Evolutionary conservation across 768 basidiomycete species (phyloP).

Genomic region (Russula vinacea): DNA sequence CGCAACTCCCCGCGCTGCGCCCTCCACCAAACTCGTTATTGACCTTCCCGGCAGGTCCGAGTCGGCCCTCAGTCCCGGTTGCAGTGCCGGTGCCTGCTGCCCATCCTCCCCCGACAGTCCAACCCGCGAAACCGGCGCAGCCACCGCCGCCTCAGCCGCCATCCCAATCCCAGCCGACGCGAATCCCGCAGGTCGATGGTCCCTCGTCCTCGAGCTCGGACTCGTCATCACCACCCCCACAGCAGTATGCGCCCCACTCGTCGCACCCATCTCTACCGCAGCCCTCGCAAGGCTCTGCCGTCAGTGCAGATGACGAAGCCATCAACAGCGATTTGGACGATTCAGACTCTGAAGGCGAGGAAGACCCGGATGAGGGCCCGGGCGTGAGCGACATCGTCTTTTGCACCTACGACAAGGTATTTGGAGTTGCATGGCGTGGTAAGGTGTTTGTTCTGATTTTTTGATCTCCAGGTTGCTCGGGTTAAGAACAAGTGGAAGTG

Average conservation of each 20-base stretch:
- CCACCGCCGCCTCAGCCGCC: slow-evolving; percentile 15
- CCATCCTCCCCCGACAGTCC: slow-evolving; percentile 35
- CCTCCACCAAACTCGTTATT: slow-evolving; percentile 23
- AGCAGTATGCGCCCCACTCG: slow-evolving; percentile 62
- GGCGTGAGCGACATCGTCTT: slow-evolving; percentile 91
- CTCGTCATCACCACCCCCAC: slow-evolving; percentile 62
- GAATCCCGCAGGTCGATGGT: slow-evolving; percentile 79
- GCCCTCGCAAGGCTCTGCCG: slow-evolving; percentile 42
- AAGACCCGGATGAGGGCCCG: slow-evolving; percentile 74
- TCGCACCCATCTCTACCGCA: slow-evolving; percentile 78
- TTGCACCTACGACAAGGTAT: slow-evolving; percentile 96
- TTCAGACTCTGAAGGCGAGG: slow-evolving; percentile 83
- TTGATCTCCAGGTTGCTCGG: slow-evolving; percentile 75
- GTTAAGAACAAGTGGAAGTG: slow-evolving; percentile 99
- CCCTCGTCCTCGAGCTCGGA: slow-evolving; percentile 67
- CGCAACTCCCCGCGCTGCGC: slow-evolving; percentile 48
- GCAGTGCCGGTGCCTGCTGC: slow-evolving; percentile 48
- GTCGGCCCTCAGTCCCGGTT: slow-evolving; percentile 48
- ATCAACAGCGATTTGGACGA: slow-evolving; percentile 98
- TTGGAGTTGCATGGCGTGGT: slow-evolving; percentile 25
- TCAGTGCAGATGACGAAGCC: slow-evolving; percentile 62
- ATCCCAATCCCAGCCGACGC: slow-evolving; percentile 38
- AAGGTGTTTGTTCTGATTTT: slow-evolving; percentile 5
- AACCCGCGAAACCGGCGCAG: slow-evolving; percentile 27
- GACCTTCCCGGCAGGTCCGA: slow-evolving; percentile 27